Evolutionary conservation across 176 grass and related monocot species (phyloP), one percentile per base, ranked within the genome.

Genomic region (Ananas comosus): DNA sequence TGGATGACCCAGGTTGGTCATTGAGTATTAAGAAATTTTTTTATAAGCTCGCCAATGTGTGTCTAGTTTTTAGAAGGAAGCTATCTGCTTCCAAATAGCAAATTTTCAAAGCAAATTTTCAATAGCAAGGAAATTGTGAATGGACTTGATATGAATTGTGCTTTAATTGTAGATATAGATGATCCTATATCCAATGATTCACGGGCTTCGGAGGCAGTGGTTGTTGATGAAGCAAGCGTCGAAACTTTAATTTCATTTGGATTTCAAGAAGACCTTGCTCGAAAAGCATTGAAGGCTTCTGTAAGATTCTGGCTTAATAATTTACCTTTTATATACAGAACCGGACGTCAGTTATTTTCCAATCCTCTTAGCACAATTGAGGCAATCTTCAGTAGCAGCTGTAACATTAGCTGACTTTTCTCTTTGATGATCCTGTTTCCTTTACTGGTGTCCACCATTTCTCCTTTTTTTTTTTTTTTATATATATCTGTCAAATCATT

Each of bases 241-340:
- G 83, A 90, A 58, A 99, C 94, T 73, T 84, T 99, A n/a, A 29
- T 90, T 75, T 90, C 94, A 16, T 99, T 99, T 47, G 89, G 94
- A 51, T 99, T 99, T 76, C 84, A 85, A 16, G 94, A 93, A 76
- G 94, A 90, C 12, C 76, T 93, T 80, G 89, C 87, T 49, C 85
- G 83, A 69, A 93, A 86, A 70, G 94, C 94, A 22, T 68, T 99
- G 72, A 92, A 86, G 78, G 82, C 89, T 74, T 99, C 89, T 67
- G 94, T 99, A 90, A 88, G 84, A 86, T 68, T 82, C 9, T 51
- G 11, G 29, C 70, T 22, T 14, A 69, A 21, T 75, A 27, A 2
- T 48, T 47, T 72, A 16, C 49, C 13, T 33, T 16, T 1, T 12
- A 33, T 13, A 7, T 65, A 16, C 17, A 19, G 10, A 13, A 25